Base-by-base conservation (phyloP, 1,284 basidiomycete genomes). In the Vanrija sp. region DNA sequence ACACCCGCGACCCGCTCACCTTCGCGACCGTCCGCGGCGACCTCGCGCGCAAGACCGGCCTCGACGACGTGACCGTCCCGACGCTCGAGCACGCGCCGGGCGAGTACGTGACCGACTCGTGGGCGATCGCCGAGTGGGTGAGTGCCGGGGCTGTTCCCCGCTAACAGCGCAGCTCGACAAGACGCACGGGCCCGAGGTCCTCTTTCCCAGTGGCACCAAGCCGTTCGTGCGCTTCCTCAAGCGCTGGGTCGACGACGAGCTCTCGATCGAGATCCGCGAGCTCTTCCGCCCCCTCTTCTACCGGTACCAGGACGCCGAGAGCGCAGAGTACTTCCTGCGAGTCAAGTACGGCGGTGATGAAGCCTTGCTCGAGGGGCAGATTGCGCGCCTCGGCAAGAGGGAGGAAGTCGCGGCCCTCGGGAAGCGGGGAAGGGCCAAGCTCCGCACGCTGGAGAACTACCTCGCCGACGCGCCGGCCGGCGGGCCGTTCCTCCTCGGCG, bases 101-200 rank as follows among this genome's bases (percentile, higher is more conserved):
- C 6, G 45, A 53, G 38, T 62, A 56, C 24, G 59, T 63, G 12
- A 64, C 61, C 0, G 66, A 66, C 42, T 63, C 61, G n/a, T 62
- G 52, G 52, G 54, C 51, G 23, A 64, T 68, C 47, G 66, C 66
- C 4, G 60, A 65, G 47, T 63, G 52, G 23, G 64, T 68, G 48
- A 59, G 62, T 60, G 31, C 12, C 1, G n/a, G 9, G 1, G 9
- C 1, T 27, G 42, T 3, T 22, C 6, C 22, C n/a, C 24, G 2
- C 44, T 35, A 19, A 14, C 24, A 15, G 9, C n/a, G 3, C 49
- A 52, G 45, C 45, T 52, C 38, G 45, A 52, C 25, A 46, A 38
- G 7, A 8, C 23, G 6, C 38, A 52, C 27, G 31, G 31, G 12
- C 36, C 45, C 12, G 20, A 27, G 8, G 19, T 10, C 2, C 38